Percentiles rank a stretch among this genome's conserved stretches.
Conservation (phyloP, 2,329 filamentous ascomycete genomes). For the Blumeriella jaapii region DNA sequence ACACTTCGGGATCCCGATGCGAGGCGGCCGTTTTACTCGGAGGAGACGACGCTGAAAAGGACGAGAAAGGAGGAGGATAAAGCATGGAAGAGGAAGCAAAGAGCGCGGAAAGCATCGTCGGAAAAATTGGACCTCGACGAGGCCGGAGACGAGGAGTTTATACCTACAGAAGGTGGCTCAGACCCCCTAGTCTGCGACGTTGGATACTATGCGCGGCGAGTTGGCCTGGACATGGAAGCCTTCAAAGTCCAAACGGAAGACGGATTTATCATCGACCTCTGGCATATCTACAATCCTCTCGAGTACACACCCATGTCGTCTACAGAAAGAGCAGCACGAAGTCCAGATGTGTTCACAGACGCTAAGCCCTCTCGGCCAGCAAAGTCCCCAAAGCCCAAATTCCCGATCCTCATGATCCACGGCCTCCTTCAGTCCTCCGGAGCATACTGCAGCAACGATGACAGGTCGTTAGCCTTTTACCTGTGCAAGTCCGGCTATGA, state of each 20-base stretch:
- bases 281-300: conserved; percentile 78
- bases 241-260: conserved; percentile 87
- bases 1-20: conserved; percentile 49
- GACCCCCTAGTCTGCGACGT: conserved; percentile 72
- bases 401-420: conserved; percentile 78
- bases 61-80: conserved; percentile 45
- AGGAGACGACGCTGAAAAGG: conserved; percentile 52
- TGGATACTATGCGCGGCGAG: conserved; percentile 74
- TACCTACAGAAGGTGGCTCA: conserved; percentile 66
- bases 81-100: conserved; percentile 44
- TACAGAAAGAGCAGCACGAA: conserved; percentile 40
- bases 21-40: conserved; percentile 56
- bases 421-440: conserved; percentile 81
- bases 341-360: conserved; percentile 50
- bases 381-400: conserved; percentile 37
- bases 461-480: conserved; percentile 81
- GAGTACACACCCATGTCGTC: conserved; percentile 48
- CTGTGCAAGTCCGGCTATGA: conserved; percentile 88
- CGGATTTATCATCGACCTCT: conserved; percentile 79
- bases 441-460: conserved; percentile 82
- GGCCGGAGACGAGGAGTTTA: conserved; percentile 37
- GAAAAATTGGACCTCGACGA: conserved; percentile 28
- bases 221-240: conserved; percentile 75
- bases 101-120: conserved; percentile 29
- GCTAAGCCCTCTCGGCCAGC: conserved; percentile 29